Evolutionary conservation across 2,329 filamentous ascomycete species (phyloP), one percentile per base, ranked within the genome.

Genomic region (Phyllosticta citriasiana): DNA sequence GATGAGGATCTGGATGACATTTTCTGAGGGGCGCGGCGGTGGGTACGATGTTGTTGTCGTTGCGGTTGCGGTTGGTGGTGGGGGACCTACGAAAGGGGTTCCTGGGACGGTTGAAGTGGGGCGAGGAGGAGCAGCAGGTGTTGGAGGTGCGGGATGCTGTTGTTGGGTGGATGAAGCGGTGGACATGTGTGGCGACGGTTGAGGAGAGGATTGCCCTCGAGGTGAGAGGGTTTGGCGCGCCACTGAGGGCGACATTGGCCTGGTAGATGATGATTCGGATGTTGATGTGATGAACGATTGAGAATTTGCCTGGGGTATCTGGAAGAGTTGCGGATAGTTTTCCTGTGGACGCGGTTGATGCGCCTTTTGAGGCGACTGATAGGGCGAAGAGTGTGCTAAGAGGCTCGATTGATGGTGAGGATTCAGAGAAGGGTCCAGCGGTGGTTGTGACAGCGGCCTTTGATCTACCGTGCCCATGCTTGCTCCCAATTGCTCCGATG

Each of bases 401-500:
- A 19, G 24, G 10, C 52, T 26, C 10, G 16, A 19, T 54, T 54
- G 52, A n/a, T 26, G 52, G 24, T 54, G 52, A 30, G n/a, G n/a
- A 24, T 53, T 40, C 30, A 61, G 27, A 6, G 58, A 47, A 12
- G 53, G 58, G 25, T 60, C 58, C 3, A 60, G 55, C 16, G 40
- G 40, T 5, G 40, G 40, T 24, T 57, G 27, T 16, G 54, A 57
- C 8, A 63, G 65, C n/a, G 62, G 61, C 2, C 65, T 62, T 40
- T 65, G 66, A 40, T 68, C 65, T 3, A 53, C 47, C 4, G 33
- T 33, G 22, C 22, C 16, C 22, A 27, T 12, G 22, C 33, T 26
- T 25, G 40, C 35, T 14, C 47, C 27, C 27, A 30, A 30, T 6
- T 30, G 22, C 60, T 56, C 57, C 27, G 22, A 53, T 27, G 24